These are phyloP conservation scores for Hemisphaericaspora subhashii DNA, from an alignment of 1,139 yeast genomes.

Conservation along the genomic window DNA sequence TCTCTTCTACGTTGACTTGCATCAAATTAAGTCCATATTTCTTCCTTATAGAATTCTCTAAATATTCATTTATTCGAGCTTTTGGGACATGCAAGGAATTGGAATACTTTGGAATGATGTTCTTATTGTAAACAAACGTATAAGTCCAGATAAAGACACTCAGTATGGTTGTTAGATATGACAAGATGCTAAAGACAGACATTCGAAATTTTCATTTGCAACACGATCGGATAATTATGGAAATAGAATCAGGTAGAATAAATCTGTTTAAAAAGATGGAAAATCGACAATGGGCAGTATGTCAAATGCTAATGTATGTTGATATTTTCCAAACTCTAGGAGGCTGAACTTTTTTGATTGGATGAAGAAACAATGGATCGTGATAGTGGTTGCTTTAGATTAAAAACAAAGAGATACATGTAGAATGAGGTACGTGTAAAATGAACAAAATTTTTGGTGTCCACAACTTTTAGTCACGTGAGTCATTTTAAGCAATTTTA, in stretches of 20 bases:
- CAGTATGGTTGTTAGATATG: constrained; percentile 9
- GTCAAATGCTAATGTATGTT: too few species aligned
- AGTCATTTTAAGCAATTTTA: neutral
- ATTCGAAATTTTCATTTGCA: constrained; percentile 2
- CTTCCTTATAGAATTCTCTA: constrained; percentile 17
- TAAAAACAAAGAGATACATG: too few species aligned
- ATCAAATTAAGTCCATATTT: constrained; percentile 18
- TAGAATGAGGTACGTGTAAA: too few species aligned
- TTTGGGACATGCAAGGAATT: constrained; percentile 19
- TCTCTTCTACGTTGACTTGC: constrained; percentile 20
- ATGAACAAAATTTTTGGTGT: too few species aligned
- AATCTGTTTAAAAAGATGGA: too few species aligned
- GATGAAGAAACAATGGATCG: too few species aligned
- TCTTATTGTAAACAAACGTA: constrained; percentile 25
- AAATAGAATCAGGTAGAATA: too few species aligned
- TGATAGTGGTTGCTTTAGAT: too few species aligned
- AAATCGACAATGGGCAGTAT: too few species aligned
- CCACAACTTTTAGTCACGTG: neutral
- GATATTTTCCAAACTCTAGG: neutral
- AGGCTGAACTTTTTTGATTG: neutral
- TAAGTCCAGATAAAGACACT: constrained; percentile 21
- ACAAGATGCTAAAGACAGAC: constrained; percentile 8
- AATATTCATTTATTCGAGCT: constrained; percentile 23
- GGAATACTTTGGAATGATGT: constrained; percentile 25
- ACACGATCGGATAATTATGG: too few species aligned